Base-by-base conservation (phyloP, 1,139 yeast species). In the Entelexis paramagnoliae region DNA sequence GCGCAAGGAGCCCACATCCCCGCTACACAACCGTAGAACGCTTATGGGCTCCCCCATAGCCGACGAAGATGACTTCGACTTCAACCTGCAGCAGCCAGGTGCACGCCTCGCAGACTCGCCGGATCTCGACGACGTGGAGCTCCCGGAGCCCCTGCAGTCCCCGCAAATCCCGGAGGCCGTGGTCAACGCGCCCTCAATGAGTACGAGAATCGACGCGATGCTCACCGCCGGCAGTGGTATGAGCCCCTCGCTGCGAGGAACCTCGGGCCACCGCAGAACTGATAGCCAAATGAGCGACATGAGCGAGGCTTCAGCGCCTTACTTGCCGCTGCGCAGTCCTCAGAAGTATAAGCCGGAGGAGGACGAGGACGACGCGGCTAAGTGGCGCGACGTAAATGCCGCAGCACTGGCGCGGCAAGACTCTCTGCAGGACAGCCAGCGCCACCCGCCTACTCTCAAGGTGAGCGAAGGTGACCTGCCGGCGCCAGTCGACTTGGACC, bases 361-460 rank as follows among this genome's bases (percentile, higher is more conserved):
- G 10, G 48, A 34, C 8, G 52, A 42, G 13, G 50, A 42, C 10
- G 50, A 41, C 2, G 38, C 40, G 4, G 53, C 50, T 10, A 11
- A 17, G 38, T 51, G 53, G 57, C 41, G 57, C 4, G 51, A 38
- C 20, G 26, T 17, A 6, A 16, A n/a, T 10, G 48, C 41, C 16
- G 35, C 58, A 2, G 43, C 55, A 0, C 50, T 64, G 29, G 56
- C 61, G 4, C 63, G 69, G 26, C 62, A 65, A 47, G 69, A 62
- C 48, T 63, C 68, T 20, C 54, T 67, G 43, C 61, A 62, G 46
- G 71, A 67, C 24, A 59, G 61, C 9, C 68, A 67, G 56, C 56
- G 69, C 4, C 62, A 61, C 30, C 60, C 66, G 16, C 56, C 59
- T 7, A 66, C 70, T 1, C 51, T 56, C 41, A 59, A 61, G 39